A percentile compares a stretch with the other conserved stretches of the same genome.
These are phyloP conservation scores for Boletus sp. DNA, from an alignment of 768 basidiomycete species.

Conservation along the genomic window DNA sequence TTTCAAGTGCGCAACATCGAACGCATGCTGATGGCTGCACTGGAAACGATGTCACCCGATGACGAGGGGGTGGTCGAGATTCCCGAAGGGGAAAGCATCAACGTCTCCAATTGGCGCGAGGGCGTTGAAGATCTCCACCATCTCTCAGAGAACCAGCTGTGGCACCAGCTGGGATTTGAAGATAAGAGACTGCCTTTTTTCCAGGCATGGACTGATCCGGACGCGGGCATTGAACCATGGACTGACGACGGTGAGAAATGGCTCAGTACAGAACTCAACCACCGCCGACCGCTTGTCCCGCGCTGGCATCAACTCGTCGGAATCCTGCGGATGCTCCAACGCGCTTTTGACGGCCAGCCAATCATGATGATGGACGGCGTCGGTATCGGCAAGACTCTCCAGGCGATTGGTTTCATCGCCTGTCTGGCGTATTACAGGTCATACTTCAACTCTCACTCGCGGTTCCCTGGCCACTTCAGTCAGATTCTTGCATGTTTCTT, in stretches of 20 bases:
- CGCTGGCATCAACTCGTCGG: slow-evolving; percentile 22
- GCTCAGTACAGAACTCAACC: no score
- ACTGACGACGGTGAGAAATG: background rate
- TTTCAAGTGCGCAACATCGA: no score
- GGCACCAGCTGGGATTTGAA: background rate
- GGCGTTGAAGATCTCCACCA: background rate
- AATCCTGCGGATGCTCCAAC: slow-evolving; percentile 15
- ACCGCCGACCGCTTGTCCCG: background rate
- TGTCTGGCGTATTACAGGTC: no score
- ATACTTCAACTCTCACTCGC: no score
- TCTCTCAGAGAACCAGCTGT: background rate
- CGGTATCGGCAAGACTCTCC: slow-evolving; percentile 24
- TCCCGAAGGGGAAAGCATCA: no score
- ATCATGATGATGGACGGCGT: slow-evolving; percentile 25
- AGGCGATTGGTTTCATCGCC: slow-evolving; percentile 10
- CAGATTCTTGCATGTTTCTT: no score
- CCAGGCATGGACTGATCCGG: background rate
- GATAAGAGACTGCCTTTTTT: background rate
- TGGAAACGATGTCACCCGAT: no score
- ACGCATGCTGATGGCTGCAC: no score
- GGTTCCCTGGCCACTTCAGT: no score
- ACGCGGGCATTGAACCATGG: no score
- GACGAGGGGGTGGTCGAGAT: no score
- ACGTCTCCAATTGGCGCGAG: background rate
- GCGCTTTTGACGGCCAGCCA: background rate